Base-by-base conservation (phyloP, 2,329 filamentous ascomycete genomes). In the Paracoccidioides lutzii region DNA sequence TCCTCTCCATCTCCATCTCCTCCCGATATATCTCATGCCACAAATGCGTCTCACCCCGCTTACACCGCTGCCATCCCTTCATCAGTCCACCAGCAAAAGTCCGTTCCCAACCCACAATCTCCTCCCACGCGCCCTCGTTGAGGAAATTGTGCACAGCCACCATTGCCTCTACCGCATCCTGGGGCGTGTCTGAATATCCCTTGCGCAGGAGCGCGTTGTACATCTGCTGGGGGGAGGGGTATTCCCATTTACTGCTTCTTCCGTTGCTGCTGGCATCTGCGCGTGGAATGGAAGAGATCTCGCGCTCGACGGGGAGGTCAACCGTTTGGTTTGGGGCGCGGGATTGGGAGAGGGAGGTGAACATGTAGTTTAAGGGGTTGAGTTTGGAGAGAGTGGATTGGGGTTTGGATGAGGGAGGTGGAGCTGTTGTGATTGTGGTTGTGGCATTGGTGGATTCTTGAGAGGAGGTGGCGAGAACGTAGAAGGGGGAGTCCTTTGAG, bases 171-270 rank as follows among this genome's bases (percentile, higher is more conserved):
- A 98, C 90, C 3, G 90, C 90, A 22, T 91, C 93, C 55, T 89
- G 81, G 55, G 95, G 90, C 0, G 93, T 97, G 69, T 97, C 90
- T 0, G 87, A 90, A 72, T 96, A 93, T 57, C 93, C 93, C 73
- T 98, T 98, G 60, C 93, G 85, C 59, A 97, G 76, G 73, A 98
- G 85, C 6, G 93, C 93, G 67, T 98, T 97, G 78, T 97, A 98
- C 93, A 98, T 98, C 73, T 98, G 93, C 75, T 98, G 93, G 0
- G 93, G 91, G 0, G 90, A 96, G 0, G 93, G 93, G 68, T 98
- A 98, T 72, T 97, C 93, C 93, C 93, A 98, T 30, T 30, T 51
- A 9, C n/a, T 30, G 65, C 88, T 94, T 49, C 83, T 81, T 53
- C 84, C 79, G 50, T 82, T 80, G 58, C 72, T 74, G 63, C 22